Base-by-base conservation (phyloP, 148 eudicot genomes). In the Cornus suecica region DNA sequence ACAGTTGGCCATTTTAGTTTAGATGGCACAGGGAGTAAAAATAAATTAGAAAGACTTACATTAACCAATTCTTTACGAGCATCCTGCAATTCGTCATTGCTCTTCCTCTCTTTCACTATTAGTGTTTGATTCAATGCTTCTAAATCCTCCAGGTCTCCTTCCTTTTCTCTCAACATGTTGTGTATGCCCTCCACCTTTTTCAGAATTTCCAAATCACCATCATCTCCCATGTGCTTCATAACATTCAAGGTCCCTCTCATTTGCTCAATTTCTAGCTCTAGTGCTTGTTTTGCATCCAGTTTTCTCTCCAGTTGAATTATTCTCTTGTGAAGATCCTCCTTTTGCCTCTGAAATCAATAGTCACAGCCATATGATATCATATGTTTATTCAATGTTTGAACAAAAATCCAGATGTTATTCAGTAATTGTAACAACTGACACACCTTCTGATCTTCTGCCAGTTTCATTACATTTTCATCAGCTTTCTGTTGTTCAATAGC, bases 31-130 rank as follows among this genome's bases (percentile, higher is more conserved):
- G 18, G 15, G 30, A 54, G 42, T 31, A 72, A 5, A 28, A 10
- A 37, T 29, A 71, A 37, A 77, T 28, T 51, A 56, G 3, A 60
- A 34, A 52, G 29, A 83, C 90, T 80, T 80, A 93, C 99, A 86
- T 84, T 85, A 61, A 95, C 76, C 86, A 95, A 78, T 80, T 92
- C 99, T 87, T 91, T 91, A 20, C 97, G 94, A 82, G 99, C 99
- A 18, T 90, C 97, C 82, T 83, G 90, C 82, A 95, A 88, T 83
- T 95, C 99, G 31, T 91, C 97, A 37, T 95, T 95, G 84, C 88
- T 89, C 87, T 79, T 83, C 78, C 97, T 85, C 85, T 95, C 99
- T 77, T 90, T 87, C 68, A 91, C 85, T 30, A 95, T 85, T 27
- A 95, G 87, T 45, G 94, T 82, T 79, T 95, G 99, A 74, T 92